Evolutionary conservation across 2,329 filamentous ascomycete genomes (phyloP), one percentile per base, ranked within the genome.

Genomic region (Paecilomyces niveus): DNA sequence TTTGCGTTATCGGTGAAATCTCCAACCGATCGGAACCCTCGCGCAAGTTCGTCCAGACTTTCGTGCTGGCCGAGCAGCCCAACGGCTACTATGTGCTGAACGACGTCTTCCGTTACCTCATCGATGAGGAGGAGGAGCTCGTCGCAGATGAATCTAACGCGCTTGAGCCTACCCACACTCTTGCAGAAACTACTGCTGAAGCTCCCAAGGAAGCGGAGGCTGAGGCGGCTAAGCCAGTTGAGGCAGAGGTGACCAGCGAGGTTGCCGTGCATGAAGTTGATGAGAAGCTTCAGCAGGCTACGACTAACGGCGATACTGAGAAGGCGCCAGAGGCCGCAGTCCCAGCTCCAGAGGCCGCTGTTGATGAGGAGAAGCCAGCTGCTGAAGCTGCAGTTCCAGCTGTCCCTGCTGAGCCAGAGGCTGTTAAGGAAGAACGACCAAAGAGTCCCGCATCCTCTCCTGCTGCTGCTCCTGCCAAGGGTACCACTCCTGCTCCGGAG

Each of bases 31-130:
- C 85, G 54, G 87, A 88, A 63, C 90, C 94, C 59, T 90, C 93
- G 70, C 92, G 90, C 81, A 97, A 97, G 76, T 99, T 99, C 71
- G 89, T 92, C 49, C 94, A 99, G 82, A 97, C 93, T 56, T 99
- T 99, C 68, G 90, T 99, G 62, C 89, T 99, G 62, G 94, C 94
- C 54, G 87, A 93, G 76, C 94, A 99, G 79, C 91, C 91, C 54
- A 96, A 93, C 58, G 94, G 94, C 63, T 99, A 97, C 81, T 99
- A 96, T 68, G 93, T 99, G 33, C 85, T 99, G 68, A 99, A 99
- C 76, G 94, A 99, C 72, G 96, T 99, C 73, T 91, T 97, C 80
- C 85, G 94, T 67, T 97, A 95, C 77, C 87, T 99, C 65, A 86
- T 88, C 64, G 92, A 97, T 61, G 90, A 90, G 60, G 86, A 88